Base-by-base conservation (phyloP, 192 early-diverging fungal genomes). In the Dissophora ornata region DNA sequence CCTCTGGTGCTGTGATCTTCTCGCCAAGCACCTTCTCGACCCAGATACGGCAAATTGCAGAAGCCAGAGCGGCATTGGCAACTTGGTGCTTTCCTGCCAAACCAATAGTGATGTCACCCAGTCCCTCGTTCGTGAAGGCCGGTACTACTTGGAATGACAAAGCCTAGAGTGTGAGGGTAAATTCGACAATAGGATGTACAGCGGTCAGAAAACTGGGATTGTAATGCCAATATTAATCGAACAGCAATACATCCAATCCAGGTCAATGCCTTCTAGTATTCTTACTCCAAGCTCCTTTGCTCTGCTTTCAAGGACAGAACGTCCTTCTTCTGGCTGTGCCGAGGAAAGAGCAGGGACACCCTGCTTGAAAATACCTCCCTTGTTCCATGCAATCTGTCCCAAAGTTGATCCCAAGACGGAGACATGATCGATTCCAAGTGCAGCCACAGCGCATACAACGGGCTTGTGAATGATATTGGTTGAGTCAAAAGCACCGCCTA, bases 401-500 rank as follows among this genome's bases (percentile, higher is more conserved):
- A 95, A 69, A 1, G 94, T 95, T 30, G 88, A 73, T 24, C 93
- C 93, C 40, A 95, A 75, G 16, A 87, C 81, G 13, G 57, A 71
- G 58, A 88, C 84, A 53, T 95, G 94, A 78, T 95, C 94, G 24
- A 91, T 80, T 19, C 94, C 94, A 21, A 95, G 79, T 46, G 93
- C 87, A 19, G 94, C 85, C 8, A 95, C 90, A 44, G 90, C 94
- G 60, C 91, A 92, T 1, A 91, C 94, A n/a, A 89, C 69, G 11
- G 94, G 94, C 16, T 78, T 70, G 19, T 86, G 81, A 2, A 95
- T 71, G 19, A 93, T 84, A 57, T 95, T 95, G 49, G 94, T 95
- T 10, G 92, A 88, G 61, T 95, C 94, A 78, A 90, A 97, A 57
- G 91, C 82, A 38, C 94, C 94, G 32, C 94, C 94, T 8, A 95